phyloP scores from a whole-genome alignment of 257 asterid species.

The Anisodus tanguticus region DNA sequence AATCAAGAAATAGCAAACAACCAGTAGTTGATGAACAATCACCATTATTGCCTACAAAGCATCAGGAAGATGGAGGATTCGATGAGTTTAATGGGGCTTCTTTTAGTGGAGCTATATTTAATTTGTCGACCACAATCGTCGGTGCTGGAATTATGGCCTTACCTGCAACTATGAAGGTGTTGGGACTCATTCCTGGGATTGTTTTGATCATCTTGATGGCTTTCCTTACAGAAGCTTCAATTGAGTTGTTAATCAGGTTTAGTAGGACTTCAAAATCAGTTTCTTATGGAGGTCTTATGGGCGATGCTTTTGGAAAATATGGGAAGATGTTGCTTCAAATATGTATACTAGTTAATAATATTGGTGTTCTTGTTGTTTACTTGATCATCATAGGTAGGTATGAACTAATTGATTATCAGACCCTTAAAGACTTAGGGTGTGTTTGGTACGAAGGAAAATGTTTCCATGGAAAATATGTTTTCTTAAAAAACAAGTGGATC shows the following conservation, averaged over 20 bases:
- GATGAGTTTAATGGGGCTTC: conserved; percentile 90
- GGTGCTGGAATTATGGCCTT: conserved; percentile 94
- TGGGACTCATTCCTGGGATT: conserved; percentile 76
- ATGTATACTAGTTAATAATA: conserved; percentile 67
- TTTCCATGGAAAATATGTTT: too few species aligned
- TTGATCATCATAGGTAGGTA: conserved; percentile 80
- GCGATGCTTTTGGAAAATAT: conserved; percentile 68
- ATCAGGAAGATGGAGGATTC: conserved; percentile 55
- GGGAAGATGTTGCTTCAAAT: conserved; percentile 75
- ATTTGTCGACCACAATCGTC: conserved; percentile 78
- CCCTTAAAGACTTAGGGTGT: neutral
- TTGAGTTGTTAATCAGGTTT: conserved; percentile 70
- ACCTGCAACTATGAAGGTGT: conserved; percentile 81
- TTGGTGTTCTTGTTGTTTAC: conserved; percentile 84
- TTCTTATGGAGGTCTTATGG: conserved; percentile 86
- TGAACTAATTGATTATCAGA: neutral
- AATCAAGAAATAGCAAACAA: conserved; percentile 56
- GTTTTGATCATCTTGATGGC: conserved; percentile 73
- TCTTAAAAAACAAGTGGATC: too few species aligned
- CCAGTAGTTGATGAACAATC: conserved; percentile 58
- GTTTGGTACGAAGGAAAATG: too few species aligned
- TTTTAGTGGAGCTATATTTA: conserved; percentile 82
- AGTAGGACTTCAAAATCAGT: conserved; percentile 67
- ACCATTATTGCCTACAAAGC: conserved; percentile 67
- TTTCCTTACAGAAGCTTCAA: conserved; percentile 77